A percentile compares a stretch with the other conserved stretches of the same genome.
phyloP scores from a whole-genome alignment of 352 stramenopile species.

The Globisporangium parvum region DNA sequence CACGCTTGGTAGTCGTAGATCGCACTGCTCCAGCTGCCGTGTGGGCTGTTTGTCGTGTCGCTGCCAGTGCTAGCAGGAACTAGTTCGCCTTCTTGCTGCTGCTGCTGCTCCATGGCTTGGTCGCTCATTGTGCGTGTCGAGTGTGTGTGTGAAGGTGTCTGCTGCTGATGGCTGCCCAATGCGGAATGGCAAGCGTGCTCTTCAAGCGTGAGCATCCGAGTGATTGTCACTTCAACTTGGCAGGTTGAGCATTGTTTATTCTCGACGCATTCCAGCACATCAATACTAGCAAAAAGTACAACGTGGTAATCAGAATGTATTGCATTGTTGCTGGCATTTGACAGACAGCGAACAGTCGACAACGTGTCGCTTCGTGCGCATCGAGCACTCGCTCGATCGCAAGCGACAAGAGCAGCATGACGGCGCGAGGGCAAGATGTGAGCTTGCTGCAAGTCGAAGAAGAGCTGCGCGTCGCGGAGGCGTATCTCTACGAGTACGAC shows the following conservation, averaged over 20 bases:
- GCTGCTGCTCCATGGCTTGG: background rate
- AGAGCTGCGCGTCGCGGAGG: conserved; percentile 53
- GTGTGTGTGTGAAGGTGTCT: background rate
- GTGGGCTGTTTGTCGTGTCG: background rate
- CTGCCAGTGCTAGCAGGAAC: background rate
- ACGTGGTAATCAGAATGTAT: background rate
- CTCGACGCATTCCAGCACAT: too few species aligned
- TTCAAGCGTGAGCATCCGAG: conserved; percentile 18
- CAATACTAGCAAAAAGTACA: background rate
- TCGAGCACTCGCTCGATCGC: background rate
- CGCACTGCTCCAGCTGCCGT: conserved; percentile 21
- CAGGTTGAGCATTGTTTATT: too few species aligned
- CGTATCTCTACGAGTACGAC: conserved; percentile 35
- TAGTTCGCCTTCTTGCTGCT: background rate
- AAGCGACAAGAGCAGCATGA: background rate
- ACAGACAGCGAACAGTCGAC: too few species aligned
- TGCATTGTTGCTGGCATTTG: background rate
- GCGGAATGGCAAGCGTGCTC: background rate
- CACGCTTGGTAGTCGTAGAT: conserved; percentile 46
- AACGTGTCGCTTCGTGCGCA: too few species aligned
- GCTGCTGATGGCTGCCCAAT: conserved; percentile 7
- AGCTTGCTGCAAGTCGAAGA: conserved; percentile 62
- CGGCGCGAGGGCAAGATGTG: conserved; percentile 13
- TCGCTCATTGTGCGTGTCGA: too few species aligned
- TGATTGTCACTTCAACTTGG: conserved; percentile 54